Base-by-base conservation (phyloP, 1,139 yeast species). In the Suhomyces maxii region DNA sequence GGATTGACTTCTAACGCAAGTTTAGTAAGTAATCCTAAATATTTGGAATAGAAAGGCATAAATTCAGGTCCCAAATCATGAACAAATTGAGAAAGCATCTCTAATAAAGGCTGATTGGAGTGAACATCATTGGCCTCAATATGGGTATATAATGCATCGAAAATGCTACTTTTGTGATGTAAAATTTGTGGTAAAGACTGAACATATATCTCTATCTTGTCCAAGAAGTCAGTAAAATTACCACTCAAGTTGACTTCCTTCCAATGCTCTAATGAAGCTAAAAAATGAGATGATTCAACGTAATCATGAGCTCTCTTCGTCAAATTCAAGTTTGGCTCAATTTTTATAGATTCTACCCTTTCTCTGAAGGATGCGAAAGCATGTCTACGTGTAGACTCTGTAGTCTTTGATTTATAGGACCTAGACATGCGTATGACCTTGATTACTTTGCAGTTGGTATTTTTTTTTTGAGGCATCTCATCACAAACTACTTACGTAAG, bases 31-130 rank as follows among this genome's bases (percentile, higher is more conserved):
- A 79, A 58, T 1, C 63, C 55, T 41, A 93, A 67, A 0, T 89
- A 68, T 28, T 67, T 61, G 2, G 72, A 68, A 58, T 89, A 90
- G 58, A 73, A 89, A 2, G 80, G 79, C 72, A 89, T 77, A 59
- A 90, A 93, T 57, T 93, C 99, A 1, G 93, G 86, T 6, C 98
- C 98, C 53, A 93, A 71, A 69, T 93, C 99, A 58, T 89, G 97
- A 39, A 91, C 84, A 57, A 95, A 86, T 61, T 90, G 96, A 0
- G 96, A 80, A 37, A 89, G 64, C 40, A 90, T 70, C 60, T 93
- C 99, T 39, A 90, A 66, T 36, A 89, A 64, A 6, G 98, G 93
- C 63, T 91, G 95, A 41, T 88, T 68, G 1, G 97, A 84, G 48
- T 85, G 71, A 30, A 77, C 75, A 61, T 91, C 96, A 53, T 82